A percentile compares a stretch with the other conserved stretches of the same genome.
Conservation (phyloP, 768 basidiomycete genomes). For the Tylopilus intermedius region DNA sequence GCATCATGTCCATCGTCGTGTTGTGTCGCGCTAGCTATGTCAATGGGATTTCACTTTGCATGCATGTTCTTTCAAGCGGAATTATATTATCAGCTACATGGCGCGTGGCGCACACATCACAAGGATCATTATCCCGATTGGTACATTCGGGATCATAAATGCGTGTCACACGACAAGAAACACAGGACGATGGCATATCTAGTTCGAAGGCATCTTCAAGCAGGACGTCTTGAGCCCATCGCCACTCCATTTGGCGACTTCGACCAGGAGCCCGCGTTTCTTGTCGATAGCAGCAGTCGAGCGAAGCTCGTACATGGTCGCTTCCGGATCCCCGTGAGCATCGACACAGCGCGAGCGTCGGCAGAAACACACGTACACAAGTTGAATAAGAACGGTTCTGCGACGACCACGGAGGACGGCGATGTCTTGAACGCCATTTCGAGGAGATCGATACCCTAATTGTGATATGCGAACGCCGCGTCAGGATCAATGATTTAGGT, state of each 20-base stretch:
- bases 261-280: conserved; percentile 67
- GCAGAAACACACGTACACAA: conserved; percentile 52
- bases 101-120: not conserved
- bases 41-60: conserved; percentile 6
- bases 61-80: conserved; percentile 1
- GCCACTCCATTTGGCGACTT: conserved; percentile 83
- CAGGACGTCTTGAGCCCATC: conserved; percentile 75
- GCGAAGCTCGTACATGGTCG: conserved; percentile 79
- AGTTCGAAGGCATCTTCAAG: conserved; percentile 71
- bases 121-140: not conserved
- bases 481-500: not conserved
- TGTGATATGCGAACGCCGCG: not conserved
- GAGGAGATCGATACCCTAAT: conserved; percentile 63
- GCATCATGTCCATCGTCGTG: conserved; percentile 20
- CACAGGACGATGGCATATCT: conserved; percentile 1
- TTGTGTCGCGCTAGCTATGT: conserved; percentile 24
- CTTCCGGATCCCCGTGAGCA: conserved; percentile 22
- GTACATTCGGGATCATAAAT: not conserved
- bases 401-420: conserved; percentile 66
- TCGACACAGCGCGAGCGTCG: not conserved
- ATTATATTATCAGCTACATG: no score
- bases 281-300: conserved; percentile 69
- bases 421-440: conserved; percentile 59
- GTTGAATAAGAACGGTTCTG: conserved; percentile 83
- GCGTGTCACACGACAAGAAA: not conserved